Evolutionary conservation across 139 green algal genomes (phyloP).

Genomic region (Tetradesmus lagerheimii): DNA sequence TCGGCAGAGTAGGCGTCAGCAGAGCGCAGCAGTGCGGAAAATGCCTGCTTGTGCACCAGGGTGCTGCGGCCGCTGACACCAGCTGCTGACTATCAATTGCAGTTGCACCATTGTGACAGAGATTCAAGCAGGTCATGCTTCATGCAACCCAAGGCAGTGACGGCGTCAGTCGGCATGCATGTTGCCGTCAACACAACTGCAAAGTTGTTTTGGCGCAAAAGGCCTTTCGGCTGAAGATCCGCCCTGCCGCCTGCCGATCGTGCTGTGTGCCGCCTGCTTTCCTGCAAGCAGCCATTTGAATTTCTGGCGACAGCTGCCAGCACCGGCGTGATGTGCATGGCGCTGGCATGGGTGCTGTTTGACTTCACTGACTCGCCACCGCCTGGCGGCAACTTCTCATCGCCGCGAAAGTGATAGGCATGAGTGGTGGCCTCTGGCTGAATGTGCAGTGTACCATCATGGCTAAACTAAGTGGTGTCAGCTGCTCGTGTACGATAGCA

Average conservation of each 20-base stretch:
- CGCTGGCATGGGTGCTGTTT: conserved; percentile 49
- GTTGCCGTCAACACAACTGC: too few species aligned
- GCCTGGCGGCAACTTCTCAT: conserved; percentile 44
- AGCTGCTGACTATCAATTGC: too few species aligned
- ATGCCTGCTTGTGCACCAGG: too few species aligned
- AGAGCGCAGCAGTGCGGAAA: too few species aligned
- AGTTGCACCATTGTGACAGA: too few species aligned
- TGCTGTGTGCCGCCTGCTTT: not conserved
- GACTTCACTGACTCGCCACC: conserved; percentile 43
- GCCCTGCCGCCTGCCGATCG: not conserved
- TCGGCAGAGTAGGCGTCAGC: not conserved
- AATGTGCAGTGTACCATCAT: too few species aligned
- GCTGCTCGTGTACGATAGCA: not conserved
- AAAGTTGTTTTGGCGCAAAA: too few species aligned
- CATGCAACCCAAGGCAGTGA: too few species aligned
- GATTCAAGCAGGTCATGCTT: too few species aligned
- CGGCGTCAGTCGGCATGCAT: too few species aligned
- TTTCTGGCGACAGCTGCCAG: conserved; percentile 36
- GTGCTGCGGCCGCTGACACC: too few species aligned
- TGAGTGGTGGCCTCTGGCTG: not conserved
- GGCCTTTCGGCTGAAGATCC: not conserved
- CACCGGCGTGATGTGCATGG: conserved; percentile 43
- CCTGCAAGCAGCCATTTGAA: conserved; percentile 28
- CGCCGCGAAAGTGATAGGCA: conserved; percentile 25
- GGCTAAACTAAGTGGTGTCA: too few species aligned